Percentiles rank a stretch among this genome's conserved stretches.
Conservation (phyloP, 768 basidiomycete genomes). For the Termitomyces eurrhizus region DNA sequence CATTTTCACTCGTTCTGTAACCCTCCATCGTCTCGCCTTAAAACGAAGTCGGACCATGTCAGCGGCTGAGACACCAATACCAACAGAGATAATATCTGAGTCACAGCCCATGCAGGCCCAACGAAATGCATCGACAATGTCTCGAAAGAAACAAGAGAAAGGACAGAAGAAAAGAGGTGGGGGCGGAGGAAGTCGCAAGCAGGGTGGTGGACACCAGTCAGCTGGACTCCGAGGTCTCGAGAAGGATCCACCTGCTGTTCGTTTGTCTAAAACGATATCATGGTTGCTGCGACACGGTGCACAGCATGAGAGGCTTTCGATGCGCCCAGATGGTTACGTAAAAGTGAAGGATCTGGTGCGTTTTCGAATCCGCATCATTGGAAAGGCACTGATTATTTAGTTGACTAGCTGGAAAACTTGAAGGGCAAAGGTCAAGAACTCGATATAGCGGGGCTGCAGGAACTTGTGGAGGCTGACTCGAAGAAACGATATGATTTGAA, state of each 20-base stretch:
- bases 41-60: background rate
- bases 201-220: constrained; percentile 10
- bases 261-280: constrained; percentile 81
- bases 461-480: constrained; percentile 61
- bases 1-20: background rate
- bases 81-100: background rate
- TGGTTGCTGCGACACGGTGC: constrained; percentile 94
- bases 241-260: constrained; percentile 62
- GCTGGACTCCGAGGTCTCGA: constrained; percentile 56
- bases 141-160: constrained; percentile 7
- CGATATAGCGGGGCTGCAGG: constrained; percentile 49
- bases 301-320: constrained; percentile 62
- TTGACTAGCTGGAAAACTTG: constrained; percentile 60
- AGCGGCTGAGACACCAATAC: background rate
- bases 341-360: constrained; percentile 79
- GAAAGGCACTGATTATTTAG: too few relatives aligned
- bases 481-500: constrained; percentile 65
- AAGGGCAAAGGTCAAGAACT: constrained; percentile 54
- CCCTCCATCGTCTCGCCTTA: background rate
- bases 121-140: constrained; percentile 3
- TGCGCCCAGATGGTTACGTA: constrained; percentile 85
- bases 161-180: constrained; percentile 12
- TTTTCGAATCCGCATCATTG: background rate
- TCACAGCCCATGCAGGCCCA: background rate
- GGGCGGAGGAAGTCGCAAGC: constrained; percentile 7